A percentile compares a stretch with the other conserved stretches of the same genome.
Evolutionary conservation across 768 basidiomycete species (phyloP).

Genomic region (Pleurotus djamor): DNA sequence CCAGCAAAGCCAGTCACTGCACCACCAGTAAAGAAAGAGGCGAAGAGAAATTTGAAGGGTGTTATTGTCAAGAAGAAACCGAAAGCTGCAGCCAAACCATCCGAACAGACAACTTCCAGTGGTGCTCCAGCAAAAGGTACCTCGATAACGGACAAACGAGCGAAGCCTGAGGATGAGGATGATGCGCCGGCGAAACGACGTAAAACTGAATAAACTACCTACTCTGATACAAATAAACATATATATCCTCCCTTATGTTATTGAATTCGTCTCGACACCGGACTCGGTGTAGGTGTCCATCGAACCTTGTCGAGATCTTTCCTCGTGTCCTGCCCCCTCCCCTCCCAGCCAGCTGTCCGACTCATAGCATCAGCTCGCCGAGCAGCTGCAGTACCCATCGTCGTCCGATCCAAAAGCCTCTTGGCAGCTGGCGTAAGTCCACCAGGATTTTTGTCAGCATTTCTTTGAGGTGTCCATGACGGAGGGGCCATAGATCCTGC

Average conservation of each 20-base stretch:
- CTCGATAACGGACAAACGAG: conserved; percentile 10
- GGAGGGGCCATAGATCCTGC: conserved; percentile 79
- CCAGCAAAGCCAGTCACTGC: conserved; percentile 65
- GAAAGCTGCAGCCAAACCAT: conserved; percentile 31
- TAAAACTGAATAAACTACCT: conserved; percentile 28
- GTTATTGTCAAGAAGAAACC: conserved; percentile 78
- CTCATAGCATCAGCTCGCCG: conserved; percentile 72
- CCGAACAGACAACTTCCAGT: not conserved
- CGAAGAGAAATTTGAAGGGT: conserved; percentile 71
- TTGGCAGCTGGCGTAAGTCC: conserved; percentile 85
- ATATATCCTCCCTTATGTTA: not conserved
- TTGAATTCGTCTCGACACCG: conserved; percentile 26
- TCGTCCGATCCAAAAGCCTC: conserved; percentile 70
- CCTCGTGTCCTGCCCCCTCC: conserved; percentile 40
- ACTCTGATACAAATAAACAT: no score
- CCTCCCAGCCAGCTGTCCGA: conserved; percentile 54
- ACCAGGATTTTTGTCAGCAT: conserved; percentile 58
- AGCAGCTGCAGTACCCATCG: conserved; percentile 59
- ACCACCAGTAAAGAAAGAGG: conserved; percentile 56
- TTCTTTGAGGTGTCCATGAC: conserved; percentile 70
- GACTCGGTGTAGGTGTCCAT: conserved; percentile 77
- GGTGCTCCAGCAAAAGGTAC: not conserved
- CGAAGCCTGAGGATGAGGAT: conserved; percentile 18
- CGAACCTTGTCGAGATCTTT: conserved; percentile 63
- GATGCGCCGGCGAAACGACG: conserved; percentile 54